Evolutionary conservation across 2,329 filamentous ascomycete genomes (phyloP), one percentile per base, ranked within the genome.

Genomic region (Fusarium sp.): DNA sequence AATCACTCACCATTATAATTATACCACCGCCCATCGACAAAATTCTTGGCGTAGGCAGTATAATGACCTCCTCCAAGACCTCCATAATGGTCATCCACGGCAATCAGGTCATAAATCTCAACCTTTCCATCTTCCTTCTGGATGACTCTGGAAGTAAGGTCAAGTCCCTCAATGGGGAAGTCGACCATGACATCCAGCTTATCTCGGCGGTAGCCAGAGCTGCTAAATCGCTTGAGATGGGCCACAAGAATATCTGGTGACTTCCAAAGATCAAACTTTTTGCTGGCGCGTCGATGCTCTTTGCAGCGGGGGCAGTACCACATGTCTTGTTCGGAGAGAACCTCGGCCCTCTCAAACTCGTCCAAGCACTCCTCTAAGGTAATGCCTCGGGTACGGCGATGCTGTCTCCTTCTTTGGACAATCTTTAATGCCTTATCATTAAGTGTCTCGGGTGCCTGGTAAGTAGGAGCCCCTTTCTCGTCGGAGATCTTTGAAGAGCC

Each of bases 221-320:
- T 94, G 77, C 93, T 97, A 79, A 99, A 99, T 9, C 96, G 90
- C 84, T 99, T 99, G 51, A 99, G 86, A 77, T 99, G 96, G 66
- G 98, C 92, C 45, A 98, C 92, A 18, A 99, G 87, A 66, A 98
- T 97, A 78, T 99, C 96, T 1, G 96, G 96, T 4, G 93, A 91
- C 77, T 95, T 98, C 96, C 96, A 99, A 20, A 99, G 88, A 77
- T 98, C 94, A 55, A 99, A 93, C 76, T 96, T 98, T 84, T 99
- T 99, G 81, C 91, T 94, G 21, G 96, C 96, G 64, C 93, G 90
- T 18, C 93, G 90, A 75, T 97, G 92, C 74, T 97, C 93, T 79
- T 98, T 98, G 86, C 96, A 99, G 30, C 93, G 89, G 59, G 93
- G 95, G 77, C 96, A 99, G 78, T 97, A 98, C 96, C 96, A 99